Conservation (phyloP, 2,329 filamentous ascomycete genomes). For the Pseudogymnoascus sp. region DNA sequence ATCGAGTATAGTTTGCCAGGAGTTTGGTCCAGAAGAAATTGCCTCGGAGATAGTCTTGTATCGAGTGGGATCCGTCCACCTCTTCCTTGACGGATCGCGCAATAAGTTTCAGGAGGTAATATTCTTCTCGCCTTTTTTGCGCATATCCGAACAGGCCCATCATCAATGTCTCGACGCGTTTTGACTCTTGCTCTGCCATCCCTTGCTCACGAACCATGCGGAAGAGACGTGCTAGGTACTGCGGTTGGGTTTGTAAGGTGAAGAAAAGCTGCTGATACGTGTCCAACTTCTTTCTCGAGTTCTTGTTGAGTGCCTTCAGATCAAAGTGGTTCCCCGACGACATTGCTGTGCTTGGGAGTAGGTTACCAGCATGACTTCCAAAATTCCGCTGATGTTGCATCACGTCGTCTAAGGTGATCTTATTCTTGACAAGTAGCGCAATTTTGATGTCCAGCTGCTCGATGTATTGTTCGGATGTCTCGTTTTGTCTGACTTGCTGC, state of each 20-base stretch:
- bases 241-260: conserved; percentile 89
- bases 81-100: conserved; percentile 78
- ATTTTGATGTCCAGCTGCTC: conserved; percentile 99
- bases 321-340: conserved; percentile 89
- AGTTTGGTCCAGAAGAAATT: conserved; percentile 93
- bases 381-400: conserved; percentile 96
- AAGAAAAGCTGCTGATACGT: conserved; percentile 98
- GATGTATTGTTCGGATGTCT: conserved; percentile 95
- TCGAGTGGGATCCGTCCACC: conserved; percentile 60
- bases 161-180: conserved; percentile 84
- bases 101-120: conserved; percentile 88
- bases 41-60: conserved; percentile 82
- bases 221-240: conserved; percentile 87
- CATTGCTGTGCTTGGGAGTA: conserved; percentile 83
- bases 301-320: conserved; percentile 94
- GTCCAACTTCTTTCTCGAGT: conserved; percentile 88
- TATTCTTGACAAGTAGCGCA: conserved; percentile 95
- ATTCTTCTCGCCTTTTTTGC: conserved; percentile 93
- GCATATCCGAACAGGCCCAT: conserved; percentile 97
- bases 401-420: conserved; percentile 96
- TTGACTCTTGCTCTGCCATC: conserved; percentile 83
- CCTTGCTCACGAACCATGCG: conserved; percentile 74
- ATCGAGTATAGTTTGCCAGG: conserved; percentile 79
- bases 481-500: conserved; percentile 93
- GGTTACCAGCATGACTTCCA: conserved; percentile 76